phyloP scores from a whole-genome alignment of 805 yeast genomes.

The Candida orba region DNA sequence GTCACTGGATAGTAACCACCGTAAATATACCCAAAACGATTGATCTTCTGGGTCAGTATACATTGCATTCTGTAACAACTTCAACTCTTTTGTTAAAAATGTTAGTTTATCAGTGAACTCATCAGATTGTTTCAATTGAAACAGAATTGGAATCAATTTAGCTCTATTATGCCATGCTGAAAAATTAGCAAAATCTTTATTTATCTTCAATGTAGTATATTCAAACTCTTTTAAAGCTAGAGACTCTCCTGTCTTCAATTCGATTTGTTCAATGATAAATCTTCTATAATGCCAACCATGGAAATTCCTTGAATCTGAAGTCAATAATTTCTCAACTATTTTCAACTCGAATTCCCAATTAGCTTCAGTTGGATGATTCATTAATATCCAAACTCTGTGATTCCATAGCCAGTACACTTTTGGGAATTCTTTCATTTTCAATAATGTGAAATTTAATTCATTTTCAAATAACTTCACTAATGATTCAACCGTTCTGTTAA shows the following conservation, averaged over 20 bases:
- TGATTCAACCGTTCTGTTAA: conserved; percentile 15
- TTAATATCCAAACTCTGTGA: conserved; percentile 79
- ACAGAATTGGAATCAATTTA: conserved; percentile 52
- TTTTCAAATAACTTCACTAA: conserved; percentile 31
- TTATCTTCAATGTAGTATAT: conserved; percentile 74
- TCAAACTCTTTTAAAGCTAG: conserved; percentile 50
- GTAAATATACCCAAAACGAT: conserved; percentile 83
- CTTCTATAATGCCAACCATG: conserved; percentile 97
- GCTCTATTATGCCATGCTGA: conserved; percentile 95
- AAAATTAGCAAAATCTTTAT: conserved; percentile 80
- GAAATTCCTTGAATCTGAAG: conserved; percentile 73
- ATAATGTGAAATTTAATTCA: conserved; percentile 59
- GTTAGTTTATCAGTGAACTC: conserved; percentile 24
- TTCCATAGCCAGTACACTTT: conserved; percentile 98
- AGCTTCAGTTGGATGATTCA: conserved; percentile 37
- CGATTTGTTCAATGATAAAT: conserved; percentile 43
- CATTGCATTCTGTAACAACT: conserved; percentile 71
- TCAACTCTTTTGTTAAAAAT: conserved; percentile 52
- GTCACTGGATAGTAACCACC: conserved; percentile 57
- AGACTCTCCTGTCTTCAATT: conserved; percentile 20
- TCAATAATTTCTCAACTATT: conserved; percentile 61
- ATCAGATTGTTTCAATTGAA: conserved; percentile 21
- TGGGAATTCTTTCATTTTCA: conserved; percentile 58
- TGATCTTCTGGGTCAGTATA: conserved; percentile 93
- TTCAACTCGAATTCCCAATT: conserved; percentile 68